Evolutionary conservation across 2,329 filamentous ascomycete genomes (phyloP).

Genomic region (Fusarium sp.): DNA sequence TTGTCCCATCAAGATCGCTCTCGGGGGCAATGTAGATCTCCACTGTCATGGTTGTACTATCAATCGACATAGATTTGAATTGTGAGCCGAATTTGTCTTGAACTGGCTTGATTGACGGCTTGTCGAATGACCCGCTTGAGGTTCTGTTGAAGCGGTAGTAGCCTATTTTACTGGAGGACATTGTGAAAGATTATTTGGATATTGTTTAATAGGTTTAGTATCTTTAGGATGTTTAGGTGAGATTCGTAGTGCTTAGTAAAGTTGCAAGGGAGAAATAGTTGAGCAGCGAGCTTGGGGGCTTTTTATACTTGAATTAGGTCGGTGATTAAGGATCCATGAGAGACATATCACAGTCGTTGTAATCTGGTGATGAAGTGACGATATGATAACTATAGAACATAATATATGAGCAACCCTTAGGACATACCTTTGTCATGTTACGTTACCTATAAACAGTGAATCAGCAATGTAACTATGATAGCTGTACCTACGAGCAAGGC

Average conservation of each 20-base stretch:
- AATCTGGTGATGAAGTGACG: background rate
- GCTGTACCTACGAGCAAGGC: rapidly evolving
- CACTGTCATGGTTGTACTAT: background rate
- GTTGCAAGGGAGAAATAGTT: background rate
- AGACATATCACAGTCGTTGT: too few relatives aligned
- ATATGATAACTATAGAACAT: rapidly evolving
- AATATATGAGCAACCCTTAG: rapidly evolving
- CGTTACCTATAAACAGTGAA: background rate
- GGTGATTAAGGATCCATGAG: background rate
- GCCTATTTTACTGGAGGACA: background rate
- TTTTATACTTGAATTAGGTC: background rate
- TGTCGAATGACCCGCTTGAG: background rate
- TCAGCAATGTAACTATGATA: background rate
- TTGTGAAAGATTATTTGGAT: background rate
- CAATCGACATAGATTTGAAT: background rate
- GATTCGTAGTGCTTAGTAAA: background rate
- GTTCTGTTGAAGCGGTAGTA: background rate
- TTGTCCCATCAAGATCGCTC: background rate
- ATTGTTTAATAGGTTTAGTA: background rate
- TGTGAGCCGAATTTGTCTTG: background rate
- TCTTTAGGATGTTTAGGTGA: background rate
- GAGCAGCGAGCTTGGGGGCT: background rate
- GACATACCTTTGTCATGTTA: rapidly evolving
- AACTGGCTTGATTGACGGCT: background rate
- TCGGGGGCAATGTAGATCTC: background rate